Base-by-base conservation (phyloP, 306 rosid species). In the Gleditsia sinensis region DNA sequence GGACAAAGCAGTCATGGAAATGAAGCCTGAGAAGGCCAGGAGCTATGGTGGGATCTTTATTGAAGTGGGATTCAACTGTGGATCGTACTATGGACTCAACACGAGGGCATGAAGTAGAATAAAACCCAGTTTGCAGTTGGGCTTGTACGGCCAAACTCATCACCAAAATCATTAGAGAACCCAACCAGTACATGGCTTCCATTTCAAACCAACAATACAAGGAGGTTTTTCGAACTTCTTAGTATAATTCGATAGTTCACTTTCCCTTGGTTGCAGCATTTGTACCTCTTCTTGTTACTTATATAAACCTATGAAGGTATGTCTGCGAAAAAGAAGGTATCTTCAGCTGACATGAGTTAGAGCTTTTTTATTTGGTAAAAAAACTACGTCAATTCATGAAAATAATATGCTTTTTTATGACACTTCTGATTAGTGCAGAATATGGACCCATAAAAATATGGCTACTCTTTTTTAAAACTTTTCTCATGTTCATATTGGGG, bases 11-110 rank as follows among this genome's bases (percentile, higher is more conserved):
- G 43, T 83, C 87, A 83, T 78, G 93, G 77, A 90, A 90, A 63
- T 88, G 92, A 75, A 90, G 93, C 74, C 91, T 82, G 20, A 90
- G 93, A 49, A 88, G 61, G 42, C 85, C 89, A 54, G 93, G 87
- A 2, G 89, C 87, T 43, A 83, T 67, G 40, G 88, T 71, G 11
- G 88, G 89, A 68, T 88, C 93, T 60, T 80, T 77, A 3, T 67
- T 83, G 80, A 73, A 80, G 83, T 81, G 6, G 20, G 94, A 84
- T 81, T 81, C 82, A 37, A 90, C 91, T 0, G 88, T 85, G 62
- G 95, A 88, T 65, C 90, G 78, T 10, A 93, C 82, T 0, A 81
- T 81, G 80, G 67, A 67, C 83, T 93, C 95, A 3, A 82, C 93
- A 46, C 28, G 82, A 16, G 91, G 93, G 70, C 98, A 93, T 68